Base-by-base conservation (phyloP, 2,329 filamentous ascomycete species). In the Phyllosticta citribraziliensis region DNA sequence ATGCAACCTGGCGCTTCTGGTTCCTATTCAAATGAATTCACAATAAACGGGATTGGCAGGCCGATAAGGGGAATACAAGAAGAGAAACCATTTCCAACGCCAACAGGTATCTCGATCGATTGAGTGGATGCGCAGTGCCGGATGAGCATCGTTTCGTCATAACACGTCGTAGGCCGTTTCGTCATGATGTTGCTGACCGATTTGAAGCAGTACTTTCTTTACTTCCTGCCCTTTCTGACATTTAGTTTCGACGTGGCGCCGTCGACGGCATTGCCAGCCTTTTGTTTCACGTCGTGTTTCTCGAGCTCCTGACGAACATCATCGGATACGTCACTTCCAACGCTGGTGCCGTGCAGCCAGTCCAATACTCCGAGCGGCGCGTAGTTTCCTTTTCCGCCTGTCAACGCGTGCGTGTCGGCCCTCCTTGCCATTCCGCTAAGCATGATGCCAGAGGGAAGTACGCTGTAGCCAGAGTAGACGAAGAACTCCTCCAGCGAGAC, bases 401-500 rank as follows among this genome's bases (percentile, higher is more conserved):
- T 77, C 25, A 81, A 79, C 69, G 86, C 85, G 67, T 88, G 86
- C 3, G 78, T 75, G 64, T 86, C 83, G 0, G 75, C 78, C 6
- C 82, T 75, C 30, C 82, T 77, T 11, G 83, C 83, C 72, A 86
- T 83, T 2, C 83, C 82, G 33, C 66, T 65, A 8, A 86, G 70
- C 66, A 86, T 77, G 65, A 85, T 82, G 8, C 75, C 80, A 1
- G 81, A 82, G 59, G 58, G 58, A 3, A 85, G 73, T 6, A 84
- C 75, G 17, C 79, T 82, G 72, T 91, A 91, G 0, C 88, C 87
- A 0, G 84, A 88, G 73, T 84, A 84, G 27, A 84, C 77, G 55
- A 89, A 75, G 0, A 84, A 84, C 65, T 89, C 87, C 65, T 90
- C 85, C 0, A 85, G 68, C 2, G 86, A 88, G 64, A 82, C 81